Percentiles rank a stretch among this genome's conserved stretches.
Conservation (phyloP, 2,329 filamentous ascomycete species). For the Tolypocladium ophioglossoides region DNA sequence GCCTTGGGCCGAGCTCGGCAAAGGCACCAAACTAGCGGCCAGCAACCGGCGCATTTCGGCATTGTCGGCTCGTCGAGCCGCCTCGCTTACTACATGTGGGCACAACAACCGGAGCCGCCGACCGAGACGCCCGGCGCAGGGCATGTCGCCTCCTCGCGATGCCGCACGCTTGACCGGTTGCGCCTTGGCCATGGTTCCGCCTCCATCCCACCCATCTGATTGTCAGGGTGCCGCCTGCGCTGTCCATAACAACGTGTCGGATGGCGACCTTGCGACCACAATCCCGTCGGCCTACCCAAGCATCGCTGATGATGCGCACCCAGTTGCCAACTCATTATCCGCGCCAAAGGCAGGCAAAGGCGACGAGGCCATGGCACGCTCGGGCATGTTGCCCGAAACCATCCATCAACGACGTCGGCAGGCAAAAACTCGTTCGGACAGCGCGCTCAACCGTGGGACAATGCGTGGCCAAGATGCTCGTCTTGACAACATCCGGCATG, state of each 20-base stretch:
- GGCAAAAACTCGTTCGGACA: too few species aligned
- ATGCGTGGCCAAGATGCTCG: too few species aligned
- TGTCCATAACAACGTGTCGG: neutral
- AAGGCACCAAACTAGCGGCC: neutral
- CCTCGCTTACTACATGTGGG: neutral
- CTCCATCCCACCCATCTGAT: neutral
- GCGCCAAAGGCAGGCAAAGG: neutral
- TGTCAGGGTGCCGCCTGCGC: neutral
- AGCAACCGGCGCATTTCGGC: neutral
- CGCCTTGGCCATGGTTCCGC: neutral
- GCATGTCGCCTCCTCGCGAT: neutral
- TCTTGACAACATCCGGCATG: too few species aligned
- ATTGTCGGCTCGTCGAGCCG: neutral
- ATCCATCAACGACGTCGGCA: neutral
- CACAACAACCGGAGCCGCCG: neutral
- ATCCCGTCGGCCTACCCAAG: neutral
- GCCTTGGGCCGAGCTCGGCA: neutral
- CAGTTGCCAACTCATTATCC: neutral
- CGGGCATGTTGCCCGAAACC: neutral
- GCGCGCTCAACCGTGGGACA: too few species aligned
- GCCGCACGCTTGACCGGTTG: neutral
- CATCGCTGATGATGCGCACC: too few species aligned
- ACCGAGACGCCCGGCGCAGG: neutral
- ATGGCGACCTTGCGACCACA: neutral
- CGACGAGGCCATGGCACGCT: neutral